phyloP scores from a whole-genome alignment of 495 filamentous ascomycete species.

The Neurospora sp. region DNA sequence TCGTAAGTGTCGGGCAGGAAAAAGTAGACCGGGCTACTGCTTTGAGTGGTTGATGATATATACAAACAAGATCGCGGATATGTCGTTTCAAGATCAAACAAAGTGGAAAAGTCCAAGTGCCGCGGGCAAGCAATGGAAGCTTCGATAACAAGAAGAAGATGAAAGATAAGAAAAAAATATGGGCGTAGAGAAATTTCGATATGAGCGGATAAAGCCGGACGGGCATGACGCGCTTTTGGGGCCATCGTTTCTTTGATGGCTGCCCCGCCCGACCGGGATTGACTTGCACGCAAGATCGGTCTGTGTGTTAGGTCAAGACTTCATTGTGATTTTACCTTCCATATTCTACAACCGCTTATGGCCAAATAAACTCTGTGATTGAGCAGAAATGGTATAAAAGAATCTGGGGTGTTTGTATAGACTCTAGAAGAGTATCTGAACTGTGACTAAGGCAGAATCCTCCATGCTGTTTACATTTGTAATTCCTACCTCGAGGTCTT shows the following conservation, averaged over 20 bases:
- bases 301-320: background rate
- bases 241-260: background rate
- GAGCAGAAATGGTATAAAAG: background rate
- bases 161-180: background rate
- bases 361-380: background rate
- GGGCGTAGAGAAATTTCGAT: background rate
- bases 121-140: background rate
- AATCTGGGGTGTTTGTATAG: too few species aligned
- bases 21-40: background rate
- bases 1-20: background rate
- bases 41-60: background rate
- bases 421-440: background rate
- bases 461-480: background rate
- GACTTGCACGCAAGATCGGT: background rate
- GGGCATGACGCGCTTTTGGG: background rate
- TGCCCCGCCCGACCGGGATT: background rate
- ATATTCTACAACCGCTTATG: background rate
- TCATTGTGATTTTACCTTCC: background rate
- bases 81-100: background rate
- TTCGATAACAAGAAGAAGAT: background rate
- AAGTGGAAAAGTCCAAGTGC: background rate
- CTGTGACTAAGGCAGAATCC: fast-evolving
- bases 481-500: background rate
- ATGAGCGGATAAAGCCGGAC: background rate
- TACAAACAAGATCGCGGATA: background rate